Percentiles rank a stretch among this genome's conserved stretches.
Evolutionary conservation across 2,329 filamentous ascomycete species (phyloP).

Genomic region (Blastomyces percursus): DNA sequence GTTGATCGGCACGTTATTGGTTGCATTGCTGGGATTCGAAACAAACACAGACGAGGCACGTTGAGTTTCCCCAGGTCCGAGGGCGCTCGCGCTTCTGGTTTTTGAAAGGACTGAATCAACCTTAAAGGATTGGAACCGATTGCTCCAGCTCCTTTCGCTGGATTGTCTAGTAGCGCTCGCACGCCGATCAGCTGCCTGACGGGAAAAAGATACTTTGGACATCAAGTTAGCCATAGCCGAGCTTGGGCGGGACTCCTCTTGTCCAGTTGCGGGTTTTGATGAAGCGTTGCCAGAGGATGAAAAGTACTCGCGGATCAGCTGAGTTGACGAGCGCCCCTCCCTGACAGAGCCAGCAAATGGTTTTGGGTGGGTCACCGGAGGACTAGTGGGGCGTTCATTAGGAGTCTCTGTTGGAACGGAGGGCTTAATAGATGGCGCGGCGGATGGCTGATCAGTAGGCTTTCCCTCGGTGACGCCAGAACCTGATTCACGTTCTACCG

Average conservation of each 20-base stretch:
- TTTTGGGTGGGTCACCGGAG: neutral
- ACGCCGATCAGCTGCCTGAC: neutral
- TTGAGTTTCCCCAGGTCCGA: neutral
- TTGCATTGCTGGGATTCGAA: neutral
- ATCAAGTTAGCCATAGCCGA: neutral
- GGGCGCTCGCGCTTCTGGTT: neutral
- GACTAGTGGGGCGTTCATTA: neutral
- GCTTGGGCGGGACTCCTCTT: neutral
- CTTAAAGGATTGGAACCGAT: neutral
- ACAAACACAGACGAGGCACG: neutral
- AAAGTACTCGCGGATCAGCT: constrained; percentile 1
- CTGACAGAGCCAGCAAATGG: neutral
- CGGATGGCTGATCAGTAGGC: neutral
- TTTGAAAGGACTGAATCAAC: neutral
- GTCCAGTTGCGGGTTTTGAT: neutral
- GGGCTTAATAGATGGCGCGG: neutral
- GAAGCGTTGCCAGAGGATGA: neutral
- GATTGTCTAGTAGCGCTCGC: neutral
- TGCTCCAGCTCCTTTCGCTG: neutral
- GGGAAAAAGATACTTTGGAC: neutral
- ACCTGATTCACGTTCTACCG: neutral
- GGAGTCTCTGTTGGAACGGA: neutral
- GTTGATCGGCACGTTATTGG: neutral
- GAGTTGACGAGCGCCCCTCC: neutral
- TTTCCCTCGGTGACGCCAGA: neutral